A percentile compares a stretch with the other conserved stretches of the same genome.
phyloP scores from a whole-genome alignment of 179 eudicot species.

The Monotropa hypopitys region DNA sequence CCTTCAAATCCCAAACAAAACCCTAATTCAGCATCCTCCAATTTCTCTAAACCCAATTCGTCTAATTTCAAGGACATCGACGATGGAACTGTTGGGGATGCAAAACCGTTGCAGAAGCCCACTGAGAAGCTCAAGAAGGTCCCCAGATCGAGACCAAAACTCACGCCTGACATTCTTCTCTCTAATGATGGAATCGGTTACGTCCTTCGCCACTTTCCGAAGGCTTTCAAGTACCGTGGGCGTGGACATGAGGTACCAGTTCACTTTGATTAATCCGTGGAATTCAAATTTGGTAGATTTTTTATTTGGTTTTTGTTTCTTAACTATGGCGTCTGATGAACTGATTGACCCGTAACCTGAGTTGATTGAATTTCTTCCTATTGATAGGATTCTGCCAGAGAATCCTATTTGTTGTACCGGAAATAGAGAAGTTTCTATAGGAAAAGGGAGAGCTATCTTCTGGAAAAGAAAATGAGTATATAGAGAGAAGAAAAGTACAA shows the following conservation, averaged over 20 bases:
- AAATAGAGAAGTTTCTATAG: no score
- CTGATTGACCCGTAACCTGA: no score
- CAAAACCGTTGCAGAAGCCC: slow-evolving; percentile 8
- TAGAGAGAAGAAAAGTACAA: no score
- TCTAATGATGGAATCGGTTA: slow-evolving; percentile 75
- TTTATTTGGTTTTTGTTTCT: background rate
- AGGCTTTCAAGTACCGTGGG: slow-evolving; percentile 58
- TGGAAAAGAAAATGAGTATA: no score
- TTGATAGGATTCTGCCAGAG: no score
- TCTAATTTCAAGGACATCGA: slow-evolving; percentile 10
- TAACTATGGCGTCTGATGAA: no score
- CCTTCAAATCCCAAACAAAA: slow-evolving; percentile 36
- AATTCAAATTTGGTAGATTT: background rate
- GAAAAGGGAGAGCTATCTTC: no score
- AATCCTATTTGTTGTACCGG: no score
- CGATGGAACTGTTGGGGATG: slow-evolving; percentile 1
- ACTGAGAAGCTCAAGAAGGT: slow-evolving; percentile 52
- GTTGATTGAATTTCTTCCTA: no score
- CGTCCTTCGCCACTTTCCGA: slow-evolving; percentile 63
- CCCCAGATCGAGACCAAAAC: slow-evolving; percentile 55
- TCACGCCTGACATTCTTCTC: slow-evolving; percentile 64
- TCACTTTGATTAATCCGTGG: background rate
- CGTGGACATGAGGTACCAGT: slow-evolving; percentile 66
- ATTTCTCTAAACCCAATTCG: background rate
- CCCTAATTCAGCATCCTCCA: slow-evolving; percentile 9